These are phyloP conservation scores for Cladobotryum protrusum DNA, from an alignment of 2,329 filamentous ascomycete species.

Conservation along the genomic window DNA sequence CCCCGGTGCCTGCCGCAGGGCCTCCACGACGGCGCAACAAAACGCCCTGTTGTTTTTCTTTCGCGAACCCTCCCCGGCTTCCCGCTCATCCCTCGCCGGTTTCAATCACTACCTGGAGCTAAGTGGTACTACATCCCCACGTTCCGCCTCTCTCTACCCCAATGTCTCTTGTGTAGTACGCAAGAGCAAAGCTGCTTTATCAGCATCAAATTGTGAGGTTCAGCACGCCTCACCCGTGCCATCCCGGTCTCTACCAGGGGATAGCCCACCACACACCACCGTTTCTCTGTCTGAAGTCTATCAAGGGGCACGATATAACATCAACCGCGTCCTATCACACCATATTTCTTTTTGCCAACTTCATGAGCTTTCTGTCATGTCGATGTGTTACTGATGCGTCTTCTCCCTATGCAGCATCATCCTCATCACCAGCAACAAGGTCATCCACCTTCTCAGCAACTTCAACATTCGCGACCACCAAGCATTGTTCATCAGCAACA, in stretches of 20 bases:
- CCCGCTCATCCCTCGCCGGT: constrained; percentile 12
- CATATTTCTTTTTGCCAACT: constrained; percentile 29
- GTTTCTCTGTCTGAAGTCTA: constrained; percentile 40
- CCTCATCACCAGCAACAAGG: constrained; percentile 67
- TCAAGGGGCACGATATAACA: constrained; percentile 45
- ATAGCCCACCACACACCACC: constrained; percentile 31
- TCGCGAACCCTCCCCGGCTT: constrained; percentile 8
- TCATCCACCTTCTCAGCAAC: constrained; percentile 59
- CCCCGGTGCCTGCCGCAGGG: constrained; percentile 9
- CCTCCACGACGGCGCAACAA: constrained; percentile 11
- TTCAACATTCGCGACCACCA: constrained; percentile 65
- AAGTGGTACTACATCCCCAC: constrained; percentile 27
- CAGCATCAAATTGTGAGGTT: constrained; percentile 36
- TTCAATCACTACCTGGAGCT: constrained; percentile 13
- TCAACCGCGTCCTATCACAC: constrained; percentile 40
- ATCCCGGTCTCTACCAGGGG: constrained; percentile 44
- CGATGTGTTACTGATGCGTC: constrained; percentile 49
- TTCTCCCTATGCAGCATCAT: constrained; percentile 67
- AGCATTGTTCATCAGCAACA: constrained; percentile 70
- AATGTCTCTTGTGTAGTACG: constrained; percentile 21
- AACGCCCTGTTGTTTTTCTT: constrained; percentile 10
- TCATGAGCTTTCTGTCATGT: constrained; percentile 31
- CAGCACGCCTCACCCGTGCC: constrained; percentile 43
- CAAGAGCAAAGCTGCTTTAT: constrained; percentile 31
- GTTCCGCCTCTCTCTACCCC: constrained; percentile 16